phyloP scores from a whole-genome alignment of 2,329 filamentous ascomycete species.

The Trichoderma koningii region DNA sequence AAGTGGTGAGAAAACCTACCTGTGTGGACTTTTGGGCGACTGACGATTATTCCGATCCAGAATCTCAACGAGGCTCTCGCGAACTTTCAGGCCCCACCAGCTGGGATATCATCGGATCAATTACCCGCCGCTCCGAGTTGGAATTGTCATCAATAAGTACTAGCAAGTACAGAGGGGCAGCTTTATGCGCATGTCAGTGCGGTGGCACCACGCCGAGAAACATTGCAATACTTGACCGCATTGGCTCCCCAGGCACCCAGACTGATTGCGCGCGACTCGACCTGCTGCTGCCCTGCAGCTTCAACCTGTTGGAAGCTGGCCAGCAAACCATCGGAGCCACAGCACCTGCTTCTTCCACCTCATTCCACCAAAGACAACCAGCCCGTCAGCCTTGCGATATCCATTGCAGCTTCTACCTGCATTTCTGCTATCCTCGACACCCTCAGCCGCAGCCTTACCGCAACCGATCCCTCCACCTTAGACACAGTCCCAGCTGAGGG shows the following conservation, averaged over 20 bases:
- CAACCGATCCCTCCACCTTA: constrained; percentile 4
- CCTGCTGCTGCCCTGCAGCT: constrained; percentile 28
- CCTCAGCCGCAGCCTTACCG: not conserved
- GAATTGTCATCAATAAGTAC: constrained; percentile 10
- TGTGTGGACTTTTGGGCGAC: not conserved
- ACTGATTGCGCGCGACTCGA: constrained; percentile 29
- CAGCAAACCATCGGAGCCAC: constrained; percentile 18
- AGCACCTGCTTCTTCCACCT: constrained; percentile 12
- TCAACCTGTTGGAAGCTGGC: constrained; percentile 26
- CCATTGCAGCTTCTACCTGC: not conserved
- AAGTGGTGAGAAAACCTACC: not conserved
- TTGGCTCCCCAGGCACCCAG: constrained; percentile 27
- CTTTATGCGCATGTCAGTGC: not conserved
- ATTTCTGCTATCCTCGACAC: not conserved
- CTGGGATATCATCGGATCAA: constrained; percentile 25
- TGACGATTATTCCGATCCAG: constrained; percentile 7
- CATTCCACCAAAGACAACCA: constrained; percentile 16
- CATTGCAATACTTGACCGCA: constrained; percentile 3
- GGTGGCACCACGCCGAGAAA: not conserved
- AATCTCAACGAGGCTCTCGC: constrained; percentile 7
- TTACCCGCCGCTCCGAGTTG: constrained; percentile 24
- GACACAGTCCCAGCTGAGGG: constrained; percentile 12
- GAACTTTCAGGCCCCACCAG: constrained; percentile 21
- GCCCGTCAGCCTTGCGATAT: not conserved
- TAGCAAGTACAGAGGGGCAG: constrained; percentile 6